These are phyloP conservation scores for Diaporthe citriasiana DNA, from an alignment of 2,329 filamentous ascomycete genomes.

Conservation along the genomic window DNA sequence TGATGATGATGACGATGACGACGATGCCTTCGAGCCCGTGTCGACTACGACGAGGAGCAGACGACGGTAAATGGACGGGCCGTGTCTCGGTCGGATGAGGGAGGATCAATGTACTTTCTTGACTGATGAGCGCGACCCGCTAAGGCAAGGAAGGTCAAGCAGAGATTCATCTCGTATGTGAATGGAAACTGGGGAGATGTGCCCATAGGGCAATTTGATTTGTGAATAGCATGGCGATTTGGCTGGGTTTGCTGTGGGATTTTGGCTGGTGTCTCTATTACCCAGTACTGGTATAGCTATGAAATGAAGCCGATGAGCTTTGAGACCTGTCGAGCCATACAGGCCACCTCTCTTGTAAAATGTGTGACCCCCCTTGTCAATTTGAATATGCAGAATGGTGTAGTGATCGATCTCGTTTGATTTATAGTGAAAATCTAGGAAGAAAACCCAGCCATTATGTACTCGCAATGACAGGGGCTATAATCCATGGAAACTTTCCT, in stretches of 20 bases:
- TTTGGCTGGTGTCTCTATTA: background rate
- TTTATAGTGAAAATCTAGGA: too few species aligned
- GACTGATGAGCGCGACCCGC: background rate
- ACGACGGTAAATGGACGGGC: slow-evolving; percentile 6
- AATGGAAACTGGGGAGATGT: too few species aligned
- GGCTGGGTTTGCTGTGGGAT: slow-evolving; percentile 17
- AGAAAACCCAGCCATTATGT: too few species aligned
- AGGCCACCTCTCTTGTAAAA: background rate
- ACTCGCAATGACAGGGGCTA: too few species aligned
- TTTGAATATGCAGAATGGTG: background rate
- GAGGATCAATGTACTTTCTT: background rate
- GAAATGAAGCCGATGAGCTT: background rate
- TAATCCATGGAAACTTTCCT: too few species aligned
- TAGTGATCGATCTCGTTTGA: background rate
- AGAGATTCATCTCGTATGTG: background rate
- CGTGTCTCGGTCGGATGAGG: background rate
- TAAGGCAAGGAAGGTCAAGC: background rate
- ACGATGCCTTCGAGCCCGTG: slow-evolving; percentile 65
- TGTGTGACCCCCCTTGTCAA: too few species aligned
- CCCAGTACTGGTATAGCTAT: background rate
- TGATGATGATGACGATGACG: slow-evolving; percentile 64
- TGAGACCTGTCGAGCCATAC: background rate
- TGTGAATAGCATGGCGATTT: slow-evolving; percentile 5
- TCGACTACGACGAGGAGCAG: slow-evolving; percentile 52
- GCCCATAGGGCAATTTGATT: background rate